Percentiles rank a stretch among this genome's conserved stretches.
Evolutionary conservation across 2,329 filamentous ascomycete genomes (phyloP).

Genomic region (Incumbomyces delicatus): DNA sequence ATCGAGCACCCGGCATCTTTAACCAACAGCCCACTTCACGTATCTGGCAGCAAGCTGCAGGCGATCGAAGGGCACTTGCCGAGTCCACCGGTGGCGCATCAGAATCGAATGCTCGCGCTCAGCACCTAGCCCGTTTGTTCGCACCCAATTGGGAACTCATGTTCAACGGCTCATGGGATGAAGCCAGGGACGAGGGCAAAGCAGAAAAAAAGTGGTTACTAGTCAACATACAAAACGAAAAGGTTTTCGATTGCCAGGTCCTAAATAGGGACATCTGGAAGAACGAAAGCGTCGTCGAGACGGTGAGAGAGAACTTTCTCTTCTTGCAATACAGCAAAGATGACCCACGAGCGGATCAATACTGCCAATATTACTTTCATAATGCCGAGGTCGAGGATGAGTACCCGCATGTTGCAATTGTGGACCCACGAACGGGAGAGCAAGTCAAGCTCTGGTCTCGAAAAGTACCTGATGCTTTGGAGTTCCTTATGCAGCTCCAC

Average conservation of each 20-base stretch:
- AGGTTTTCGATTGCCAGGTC: conserved; percentile 87
- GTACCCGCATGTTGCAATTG: conserved; percentile 90
- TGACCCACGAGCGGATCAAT: conserved; percentile 66
- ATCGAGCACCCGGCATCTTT: conserved; percentile 49
- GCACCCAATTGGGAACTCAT: conserved; percentile 88
- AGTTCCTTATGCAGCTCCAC: conserved; percentile 83
- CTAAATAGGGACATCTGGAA: conserved; percentile 97
- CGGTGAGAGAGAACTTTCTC: conserved; percentile 83
- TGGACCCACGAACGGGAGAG: conserved; percentile 91
- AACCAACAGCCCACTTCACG: conserved; percentile 50
- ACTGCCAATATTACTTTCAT: conserved; percentile 83
- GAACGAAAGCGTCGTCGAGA: conserved; percentile 64
- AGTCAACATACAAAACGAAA: conserved; percentile 88
- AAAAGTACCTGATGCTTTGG: conserved; percentile 59
- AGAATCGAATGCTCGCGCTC: conserved; percentile 58
- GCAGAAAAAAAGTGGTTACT: conserved; percentile 87
- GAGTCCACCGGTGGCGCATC: conserved; percentile 56
- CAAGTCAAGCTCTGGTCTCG: conserved; percentile 96
- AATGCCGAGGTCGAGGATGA: conserved; percentile 72
- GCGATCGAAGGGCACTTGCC: conserved; percentile 43
- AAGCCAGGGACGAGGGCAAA: conserved; percentile 75
- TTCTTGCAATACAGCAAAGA: conserved; percentile 92
- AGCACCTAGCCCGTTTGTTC: conserved; percentile 80
- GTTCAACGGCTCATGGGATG: conserved; percentile 67
- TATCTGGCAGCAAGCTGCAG: conserved; percentile 43